Percentiles rank a stretch among this genome's conserved stretches.
Conservation (phyloP, 768 basidiomycete genomes). For the Macrolepiota dolichaula region DNA sequence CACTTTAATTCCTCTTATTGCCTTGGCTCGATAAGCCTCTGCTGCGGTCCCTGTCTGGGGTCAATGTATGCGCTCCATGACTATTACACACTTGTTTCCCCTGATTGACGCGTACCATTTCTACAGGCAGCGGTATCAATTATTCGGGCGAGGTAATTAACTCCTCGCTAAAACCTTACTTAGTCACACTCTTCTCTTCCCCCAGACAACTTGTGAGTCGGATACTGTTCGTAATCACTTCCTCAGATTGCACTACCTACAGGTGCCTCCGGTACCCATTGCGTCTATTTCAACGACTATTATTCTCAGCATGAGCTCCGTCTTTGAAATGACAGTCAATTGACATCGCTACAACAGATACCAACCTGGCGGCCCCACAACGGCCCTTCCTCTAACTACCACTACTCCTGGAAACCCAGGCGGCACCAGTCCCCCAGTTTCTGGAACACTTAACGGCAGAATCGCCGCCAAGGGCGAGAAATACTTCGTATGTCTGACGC, state of each 20-base stretch:
- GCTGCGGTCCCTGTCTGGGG: slow-evolving; percentile 24
- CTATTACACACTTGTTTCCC: not conserved
- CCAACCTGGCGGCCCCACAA: slow-evolving; percentile 14
- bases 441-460: slow-evolving; percentile 24
- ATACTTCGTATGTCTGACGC: slow-evolving; percentile 25
- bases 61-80: slow-evolving; percentile 22
- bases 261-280: slow-evolving; percentile 27
- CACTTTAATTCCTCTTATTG: slow-evolving; percentile 1
- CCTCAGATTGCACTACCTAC: not conserved
- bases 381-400: slow-evolving; percentile 5
- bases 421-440: slow-evolving; percentile 1
- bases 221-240: not conserved
- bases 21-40: not conserved
- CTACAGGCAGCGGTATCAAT: slow-evolving; percentile 25
- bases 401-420: not conserved
- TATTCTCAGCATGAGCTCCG: slow-evolving; percentile 26
- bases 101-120: not conserved
- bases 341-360: slow-evolving; percentile 15
- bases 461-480: slow-evolving; percentile 30
- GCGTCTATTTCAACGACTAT: slow-evolving; percentile 25
- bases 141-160: slow-evolving; percentile 23
- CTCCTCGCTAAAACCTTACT: not conserved
- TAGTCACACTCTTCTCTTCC: not conserved
- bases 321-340: not conserved
- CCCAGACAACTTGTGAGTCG: not conserved